phyloP scores from a whole-genome alignment of 2,329 filamentous ascomycete species.

The Pseudopithomyces maydicus region DNA sequence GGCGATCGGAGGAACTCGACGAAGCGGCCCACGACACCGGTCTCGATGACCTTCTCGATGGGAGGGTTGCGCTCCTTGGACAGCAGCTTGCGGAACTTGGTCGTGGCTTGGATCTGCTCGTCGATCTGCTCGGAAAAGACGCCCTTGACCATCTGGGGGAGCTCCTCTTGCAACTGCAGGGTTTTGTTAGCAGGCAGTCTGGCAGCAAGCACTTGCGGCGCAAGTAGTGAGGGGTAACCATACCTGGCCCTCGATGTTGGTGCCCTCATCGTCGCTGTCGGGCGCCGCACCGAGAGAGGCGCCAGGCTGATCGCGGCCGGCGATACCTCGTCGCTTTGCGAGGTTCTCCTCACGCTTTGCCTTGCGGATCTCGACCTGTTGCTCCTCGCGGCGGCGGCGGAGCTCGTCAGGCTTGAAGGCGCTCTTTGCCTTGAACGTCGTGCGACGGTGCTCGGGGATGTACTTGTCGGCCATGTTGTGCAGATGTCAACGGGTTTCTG shows the following conservation, averaged over 20 bases:
- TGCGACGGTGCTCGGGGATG: constrained; percentile 98
- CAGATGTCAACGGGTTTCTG: constrained; percentile 29
- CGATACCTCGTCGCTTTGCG: constrained; percentile 95
- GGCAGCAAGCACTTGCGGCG: neutral
- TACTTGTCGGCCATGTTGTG: constrained; percentile 93
- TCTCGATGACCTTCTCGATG: constrained; percentile 99
- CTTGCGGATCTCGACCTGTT: constrained; percentile 98
- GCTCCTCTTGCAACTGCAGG: constrained; percentile 87
- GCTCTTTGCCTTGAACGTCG: constrained; percentile 99
- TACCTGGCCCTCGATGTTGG: constrained; percentile 96
- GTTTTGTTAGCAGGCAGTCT: constrained; percentile 19
- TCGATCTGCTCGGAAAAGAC: constrained; percentile 99
- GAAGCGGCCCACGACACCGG: constrained; percentile 94
- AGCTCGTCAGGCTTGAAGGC: constrained; percentile 99
- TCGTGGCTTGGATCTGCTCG: constrained; percentile 94
- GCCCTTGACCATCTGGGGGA: constrained; percentile 95
- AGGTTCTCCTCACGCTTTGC: constrained; percentile 98
- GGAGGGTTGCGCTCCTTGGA: constrained; percentile 99
- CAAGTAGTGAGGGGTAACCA: constrained; percentile 41
- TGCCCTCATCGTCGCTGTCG: constrained; percentile 96
- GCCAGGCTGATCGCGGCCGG: constrained; percentile 73
- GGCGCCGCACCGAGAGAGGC: constrained; percentile 84
- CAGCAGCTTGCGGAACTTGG: constrained; percentile 96
- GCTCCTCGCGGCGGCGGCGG: constrained; percentile 95
- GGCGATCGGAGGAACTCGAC: constrained; percentile 98